Conservation (phyloP, 2,329 filamentous ascomycete genomes). For the Podosphaera aphanis region DNA sequence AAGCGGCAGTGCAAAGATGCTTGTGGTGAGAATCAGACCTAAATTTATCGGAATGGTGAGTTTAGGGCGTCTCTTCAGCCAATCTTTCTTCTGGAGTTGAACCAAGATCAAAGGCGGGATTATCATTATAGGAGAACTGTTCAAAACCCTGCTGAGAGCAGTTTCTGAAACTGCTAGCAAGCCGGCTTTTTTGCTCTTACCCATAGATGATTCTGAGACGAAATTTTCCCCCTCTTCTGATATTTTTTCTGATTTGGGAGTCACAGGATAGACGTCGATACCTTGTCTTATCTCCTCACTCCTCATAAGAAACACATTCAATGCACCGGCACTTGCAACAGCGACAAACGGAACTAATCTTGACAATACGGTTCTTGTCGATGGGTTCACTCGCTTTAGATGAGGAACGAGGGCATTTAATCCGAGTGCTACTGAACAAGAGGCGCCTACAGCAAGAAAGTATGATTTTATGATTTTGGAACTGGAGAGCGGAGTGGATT, state of each 20-base stretch:
- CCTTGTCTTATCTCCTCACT: conserved; percentile 82
- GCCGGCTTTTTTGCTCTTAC: conserved; percentile 72
- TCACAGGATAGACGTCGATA: conserved; percentile 75
- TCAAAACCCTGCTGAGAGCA: conserved; percentile 72
- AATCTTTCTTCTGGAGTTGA: conserved; percentile 58
- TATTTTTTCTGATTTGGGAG: conserved; percentile 28
- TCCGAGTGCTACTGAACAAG: conserved; percentile 78
- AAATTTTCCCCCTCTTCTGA: background rate
- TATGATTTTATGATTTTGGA: conserved; percentile 73
- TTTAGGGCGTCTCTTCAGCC: conserved; percentile 55
- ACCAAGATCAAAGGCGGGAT: conserved; percentile 73
- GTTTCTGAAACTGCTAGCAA: conserved; percentile 82
- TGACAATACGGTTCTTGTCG: conserved; percentile 50
- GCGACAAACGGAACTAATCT: conserved; percentile 93
- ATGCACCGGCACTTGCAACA: conserved; percentile 67
- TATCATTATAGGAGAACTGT: conserved; percentile 93
- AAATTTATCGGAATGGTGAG: conserved; percentile 68
- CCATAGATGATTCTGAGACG: conserved; percentile 43
- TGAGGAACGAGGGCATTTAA: conserved; percentile 77
- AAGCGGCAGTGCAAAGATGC: conserved; percentile 68
- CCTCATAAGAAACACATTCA: conserved; percentile 96
- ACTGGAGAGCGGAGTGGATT: conserved; percentile 69
- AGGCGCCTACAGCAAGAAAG: conserved; percentile 72
- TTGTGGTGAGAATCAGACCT: conserved; percentile 65
- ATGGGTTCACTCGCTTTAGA: conserved; percentile 50